Conservation (phyloP, 768 basidiomycete genomes). For the Guyanaporus albipodus region DNA sequence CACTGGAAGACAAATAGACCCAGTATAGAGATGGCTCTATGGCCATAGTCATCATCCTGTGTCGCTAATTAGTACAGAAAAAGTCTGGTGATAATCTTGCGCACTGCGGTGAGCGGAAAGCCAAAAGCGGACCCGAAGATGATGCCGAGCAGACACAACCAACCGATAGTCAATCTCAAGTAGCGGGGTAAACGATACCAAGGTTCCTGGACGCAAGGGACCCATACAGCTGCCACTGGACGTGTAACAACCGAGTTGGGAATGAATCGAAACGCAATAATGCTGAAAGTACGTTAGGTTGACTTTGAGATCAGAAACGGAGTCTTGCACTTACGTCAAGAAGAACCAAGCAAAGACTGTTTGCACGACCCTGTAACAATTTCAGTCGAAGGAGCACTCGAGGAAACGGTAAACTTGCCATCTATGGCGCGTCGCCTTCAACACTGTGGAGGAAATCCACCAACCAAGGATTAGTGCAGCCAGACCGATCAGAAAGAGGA, state of each 20-base stretch:
- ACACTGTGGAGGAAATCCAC: conserved; percentile 78
- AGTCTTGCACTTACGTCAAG: conserved; percentile 48
- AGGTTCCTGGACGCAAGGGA: conserved; percentile 58
- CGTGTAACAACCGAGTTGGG: conserved; percentile 65
- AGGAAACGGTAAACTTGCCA: conserved; percentile 45
- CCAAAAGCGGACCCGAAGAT: conserved; percentile 88
- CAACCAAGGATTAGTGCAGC: conserved; percentile 70
- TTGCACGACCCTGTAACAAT: conserved; percentile 62
- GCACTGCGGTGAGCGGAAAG: conserved; percentile 55
- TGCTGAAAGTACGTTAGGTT: conserved; percentile 33
- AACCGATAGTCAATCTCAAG: conserved; percentile 63
- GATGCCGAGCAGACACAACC: conserved; percentile 71
- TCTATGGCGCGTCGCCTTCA: conserved; percentile 66
- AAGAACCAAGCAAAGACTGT: conserved; percentile 83
- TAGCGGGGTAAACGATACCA: conserved; percentile 57
- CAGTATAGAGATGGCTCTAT: conserved; percentile 77
- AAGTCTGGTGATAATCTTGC: conserved; percentile 14
- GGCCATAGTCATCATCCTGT: conserved; percentile 65
- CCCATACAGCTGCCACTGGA: conserved; percentile 73
- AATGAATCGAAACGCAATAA: conserved; percentile 83
- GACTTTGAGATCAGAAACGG: neutral
- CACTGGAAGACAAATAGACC: conserved; percentile 79
- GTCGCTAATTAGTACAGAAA: conserved; percentile 13
- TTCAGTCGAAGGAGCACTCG: conserved; percentile 3
- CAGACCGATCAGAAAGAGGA: conserved; percentile 46